phyloP scores from a whole-genome alignment of 345 rosid species.

The Salix dunnii region DNA sequence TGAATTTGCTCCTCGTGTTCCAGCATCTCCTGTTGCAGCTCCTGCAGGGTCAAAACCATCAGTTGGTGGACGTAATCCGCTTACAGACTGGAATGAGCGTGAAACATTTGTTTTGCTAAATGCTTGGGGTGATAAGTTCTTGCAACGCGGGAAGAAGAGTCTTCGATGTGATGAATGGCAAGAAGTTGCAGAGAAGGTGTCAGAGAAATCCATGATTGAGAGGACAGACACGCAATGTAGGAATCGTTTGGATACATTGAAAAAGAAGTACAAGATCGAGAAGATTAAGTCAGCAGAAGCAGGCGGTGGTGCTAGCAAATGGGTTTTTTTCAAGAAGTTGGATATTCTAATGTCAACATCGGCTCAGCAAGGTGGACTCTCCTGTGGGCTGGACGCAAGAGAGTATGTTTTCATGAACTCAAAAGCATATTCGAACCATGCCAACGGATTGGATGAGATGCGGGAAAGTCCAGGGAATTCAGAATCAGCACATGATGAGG shows the following conservation, averaged over 20 bases:
- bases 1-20: conserved; percentile 81
- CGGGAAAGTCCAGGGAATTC: conserved; percentile 88
- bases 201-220: conserved; percentile 67
- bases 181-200: conserved; percentile 91
- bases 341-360: conserved; percentile 71
- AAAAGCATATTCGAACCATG: conserved; percentile 55
- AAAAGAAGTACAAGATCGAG: conserved; percentile 95
- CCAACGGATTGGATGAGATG: conserved; percentile 81
- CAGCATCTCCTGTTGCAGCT: conserved; percentile 29
- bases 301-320: conserved; percentile 48
- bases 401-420: conserved; percentile 78
- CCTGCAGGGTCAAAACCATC: conserved; percentile 38
- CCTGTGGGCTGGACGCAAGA: conserved; percentile 90
- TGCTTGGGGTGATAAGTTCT: conserved; percentile 87
- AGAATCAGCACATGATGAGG: conserved; percentile 50
- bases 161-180: conserved; percentile 92
- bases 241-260: conserved; percentile 77
- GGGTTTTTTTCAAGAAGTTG: conserved; percentile 87
- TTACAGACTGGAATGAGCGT: conserved; percentile 82
- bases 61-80: conserved; percentile 54
- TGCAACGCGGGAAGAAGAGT: conserved; percentile 86
- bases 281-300: conserved; percentile 47
- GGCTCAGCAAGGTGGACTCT: conserved; percentile 62
- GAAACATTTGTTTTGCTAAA: conserved; percentile 82
- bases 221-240: conserved; percentile 83